These are phyloP conservation scores for Colletotrichum lindemuthianum DNA, from an alignment of 2,329 filamentous ascomycete species.

Conservation along the genomic window DNA sequence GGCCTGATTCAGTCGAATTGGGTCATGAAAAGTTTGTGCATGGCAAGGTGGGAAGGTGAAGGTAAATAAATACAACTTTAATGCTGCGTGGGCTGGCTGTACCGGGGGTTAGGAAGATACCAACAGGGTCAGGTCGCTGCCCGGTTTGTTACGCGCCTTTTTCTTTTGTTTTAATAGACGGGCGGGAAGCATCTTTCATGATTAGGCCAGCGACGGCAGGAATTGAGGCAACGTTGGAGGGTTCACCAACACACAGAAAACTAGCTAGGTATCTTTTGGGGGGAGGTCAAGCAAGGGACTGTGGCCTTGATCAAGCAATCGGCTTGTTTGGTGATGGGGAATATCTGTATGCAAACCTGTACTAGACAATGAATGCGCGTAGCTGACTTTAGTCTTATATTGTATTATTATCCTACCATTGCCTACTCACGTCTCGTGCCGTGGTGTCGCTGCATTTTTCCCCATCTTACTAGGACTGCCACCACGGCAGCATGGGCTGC, in stretches of 20 bases:
- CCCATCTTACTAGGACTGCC: too few relatives aligned
- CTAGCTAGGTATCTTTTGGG: conserved; percentile 9
- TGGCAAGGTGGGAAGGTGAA: conserved; percentile 28
- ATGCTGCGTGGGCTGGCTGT: conserved; percentile 28
- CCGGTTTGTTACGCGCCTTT: conserved; percentile 30
- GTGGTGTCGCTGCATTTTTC: too few relatives aligned
- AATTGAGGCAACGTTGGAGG: conserved; percentile 30
- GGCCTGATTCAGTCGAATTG: conserved; percentile 5
- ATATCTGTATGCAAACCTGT: conserved; percentile 31
- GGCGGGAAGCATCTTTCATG: conserved; percentile 35
- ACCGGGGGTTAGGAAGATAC: conserved; percentile 33
- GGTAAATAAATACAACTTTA: conserved; percentile 39
- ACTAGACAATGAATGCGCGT: conserved; percentile 34
- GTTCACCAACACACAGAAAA: conserved; percentile 31
- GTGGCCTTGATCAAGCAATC: conserved; percentile 25
- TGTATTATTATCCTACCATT: too few relatives aligned
- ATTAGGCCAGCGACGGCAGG: conserved; percentile 31
- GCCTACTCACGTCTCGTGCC: too few relatives aligned
- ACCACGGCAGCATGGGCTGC: too few relatives aligned
- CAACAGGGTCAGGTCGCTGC: conserved; percentile 25
- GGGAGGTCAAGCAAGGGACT: conserved; percentile 1
- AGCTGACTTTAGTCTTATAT: conserved; percentile 8
- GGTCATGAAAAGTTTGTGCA: conserved; percentile 33
- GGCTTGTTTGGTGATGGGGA: conserved; percentile 14
- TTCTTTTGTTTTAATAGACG: conserved; percentile 33